Evolutionary conservation across 2,329 filamentous ascomycete genomes (phyloP).

Genomic region (Calonectria leucothoes): DNA sequence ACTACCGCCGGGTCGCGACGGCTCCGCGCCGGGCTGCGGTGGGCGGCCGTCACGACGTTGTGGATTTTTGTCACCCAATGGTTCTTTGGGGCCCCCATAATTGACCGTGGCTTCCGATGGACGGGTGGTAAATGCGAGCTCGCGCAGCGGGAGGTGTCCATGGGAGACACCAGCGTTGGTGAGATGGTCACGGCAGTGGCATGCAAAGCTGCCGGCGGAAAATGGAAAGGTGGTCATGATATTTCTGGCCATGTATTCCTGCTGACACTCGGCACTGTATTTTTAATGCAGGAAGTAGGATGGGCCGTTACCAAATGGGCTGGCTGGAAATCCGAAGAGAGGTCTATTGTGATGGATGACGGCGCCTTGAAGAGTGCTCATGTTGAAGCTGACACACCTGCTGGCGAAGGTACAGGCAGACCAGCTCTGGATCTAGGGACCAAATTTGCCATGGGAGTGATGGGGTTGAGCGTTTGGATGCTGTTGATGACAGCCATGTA

Average conservation of each 20-base stretch:
- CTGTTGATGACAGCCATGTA: slow-evolving; percentile 97
- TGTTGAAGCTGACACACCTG: slow-evolving; percentile 54
- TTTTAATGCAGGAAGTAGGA: slow-evolving; percentile 82
- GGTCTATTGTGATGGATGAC: slow-evolving; percentile 73
- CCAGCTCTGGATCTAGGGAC: slow-evolving; percentile 57
- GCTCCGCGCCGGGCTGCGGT: slow-evolving; percentile 74
- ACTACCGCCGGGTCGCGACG: slow-evolving; percentile 51
- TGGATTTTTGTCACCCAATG: slow-evolving; percentile 95
- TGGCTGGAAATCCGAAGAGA: slow-evolving; percentile 65
- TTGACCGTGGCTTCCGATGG: slow-evolving; percentile 89
- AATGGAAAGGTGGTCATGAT: slow-evolving; percentile 94
- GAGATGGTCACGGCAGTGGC: slow-evolving; percentile 77
- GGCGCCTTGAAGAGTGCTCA: slow-evolving; percentile 72
- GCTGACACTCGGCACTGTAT: slow-evolving; percentile 84
- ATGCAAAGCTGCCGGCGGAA: slow-evolving; percentile 84
- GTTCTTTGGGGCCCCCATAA: slow-evolving; percentile 92
- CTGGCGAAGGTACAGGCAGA: slow-evolving; percentile 37
- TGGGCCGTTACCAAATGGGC: slow-evolving; percentile 65
- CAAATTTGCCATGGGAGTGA: slow-evolving; percentile 71
- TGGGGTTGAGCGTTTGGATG: slow-evolving; percentile 90
- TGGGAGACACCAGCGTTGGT: slow-evolving; percentile 58
- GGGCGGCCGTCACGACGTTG: slow-evolving; percentile 76
- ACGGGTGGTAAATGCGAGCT: slow-evolving; percentile 87
- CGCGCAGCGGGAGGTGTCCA: slow-evolving; percentile 58
- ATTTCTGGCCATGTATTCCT: slow-evolving; percentile 96